A percentile compares a stretch with the other conserved stretches of the same genome.
phyloP scores from a whole-genome alignment of 371 early-diverging fungal species.

The Choanephora cucurbitarum region DNA sequence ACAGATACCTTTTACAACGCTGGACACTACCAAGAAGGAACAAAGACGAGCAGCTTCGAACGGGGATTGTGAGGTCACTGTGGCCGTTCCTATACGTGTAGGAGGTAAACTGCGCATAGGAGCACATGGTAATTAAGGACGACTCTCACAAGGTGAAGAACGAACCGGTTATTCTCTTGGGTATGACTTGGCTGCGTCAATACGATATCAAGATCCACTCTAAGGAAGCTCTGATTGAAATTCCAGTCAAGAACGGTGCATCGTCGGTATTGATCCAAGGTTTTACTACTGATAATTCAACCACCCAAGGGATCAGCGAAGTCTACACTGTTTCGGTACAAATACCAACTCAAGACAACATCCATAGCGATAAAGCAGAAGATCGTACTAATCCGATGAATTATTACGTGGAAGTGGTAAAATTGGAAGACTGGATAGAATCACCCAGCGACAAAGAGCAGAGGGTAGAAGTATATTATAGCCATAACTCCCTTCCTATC shows the following conservation, averaged over 20 bases:
- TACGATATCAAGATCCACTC: constrained; percentile 2
- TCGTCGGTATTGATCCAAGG: neutral
- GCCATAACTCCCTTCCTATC: too few relatives aligned
- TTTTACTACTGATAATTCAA: neutral
- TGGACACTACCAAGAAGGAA: neutral
- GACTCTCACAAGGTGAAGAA: neutral
- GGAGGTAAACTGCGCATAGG: neutral
- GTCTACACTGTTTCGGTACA: neutral
- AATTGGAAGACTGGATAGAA: too few relatives aligned
- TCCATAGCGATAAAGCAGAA: too few relatives aligned
- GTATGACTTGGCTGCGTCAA: constrained; percentile 2
- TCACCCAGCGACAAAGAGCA: too few relatives aligned
- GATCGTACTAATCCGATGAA: too few relatives aligned
- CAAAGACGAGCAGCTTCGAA: neutral
- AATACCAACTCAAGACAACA: too few relatives aligned
- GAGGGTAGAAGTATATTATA: too few relatives aligned
- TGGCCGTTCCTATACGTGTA: neutral
- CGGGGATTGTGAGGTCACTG: neutral
- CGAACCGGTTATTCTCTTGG: neutral
- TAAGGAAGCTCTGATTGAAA: neutral
- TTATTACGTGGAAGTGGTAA: too few relatives aligned
- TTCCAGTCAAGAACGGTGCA: constrained; percentile 4
- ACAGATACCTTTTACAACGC: neutral
- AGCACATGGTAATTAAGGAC: constrained; percentile 1
- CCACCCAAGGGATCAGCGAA: neutral